Percentiles rank a stretch among this genome's conserved stretches.
Evolutionary conservation across 73 alveolate genomes (phyloP).

Genomic region (Paramecium octaurelia): DNA sequence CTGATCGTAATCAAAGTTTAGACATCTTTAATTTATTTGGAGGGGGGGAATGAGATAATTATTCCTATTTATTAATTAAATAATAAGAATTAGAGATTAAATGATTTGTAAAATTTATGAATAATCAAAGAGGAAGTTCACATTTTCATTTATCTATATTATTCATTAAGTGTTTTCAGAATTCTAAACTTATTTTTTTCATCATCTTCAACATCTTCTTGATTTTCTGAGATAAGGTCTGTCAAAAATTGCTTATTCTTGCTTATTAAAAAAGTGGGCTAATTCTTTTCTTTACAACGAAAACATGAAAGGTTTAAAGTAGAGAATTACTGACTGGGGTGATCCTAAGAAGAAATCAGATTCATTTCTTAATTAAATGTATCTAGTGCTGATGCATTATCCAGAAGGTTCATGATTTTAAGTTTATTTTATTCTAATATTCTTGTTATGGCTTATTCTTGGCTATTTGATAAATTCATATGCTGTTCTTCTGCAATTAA

Average conservation of each 20-base stretch:
- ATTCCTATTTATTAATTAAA: neutral
- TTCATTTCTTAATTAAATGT: neutral
- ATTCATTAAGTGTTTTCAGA: neutral
- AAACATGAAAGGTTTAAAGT: neutral
- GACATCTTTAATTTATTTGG: neutral
- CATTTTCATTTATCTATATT: neutral
- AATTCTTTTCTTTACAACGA: neutral
- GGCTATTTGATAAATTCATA: neutral
- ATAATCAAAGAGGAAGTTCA: neutral
- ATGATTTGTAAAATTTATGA: neutral
- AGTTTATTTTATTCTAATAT: neutral
- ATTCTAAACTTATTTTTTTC: neutral
- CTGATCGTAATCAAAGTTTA: neutral
- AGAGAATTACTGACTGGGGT: neutral
- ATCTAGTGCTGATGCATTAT: neutral
- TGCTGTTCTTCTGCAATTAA: neutral
- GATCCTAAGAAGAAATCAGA: neutral
- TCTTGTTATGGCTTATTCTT: neutral
- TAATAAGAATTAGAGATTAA: neutral
- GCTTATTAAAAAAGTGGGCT: neutral
- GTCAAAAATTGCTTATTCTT: neutral
- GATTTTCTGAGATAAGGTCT: neutral
- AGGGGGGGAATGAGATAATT: neutral
- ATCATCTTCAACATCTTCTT: neutral
- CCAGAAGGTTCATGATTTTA: neutral